Percentiles rank a stretch among this genome's conserved stretches.
These are phyloP conservation scores for Penicillium sp. DNA, from an alignment of 2,329 filamentous ascomycete genomes.

Conservation along the genomic window DNA sequence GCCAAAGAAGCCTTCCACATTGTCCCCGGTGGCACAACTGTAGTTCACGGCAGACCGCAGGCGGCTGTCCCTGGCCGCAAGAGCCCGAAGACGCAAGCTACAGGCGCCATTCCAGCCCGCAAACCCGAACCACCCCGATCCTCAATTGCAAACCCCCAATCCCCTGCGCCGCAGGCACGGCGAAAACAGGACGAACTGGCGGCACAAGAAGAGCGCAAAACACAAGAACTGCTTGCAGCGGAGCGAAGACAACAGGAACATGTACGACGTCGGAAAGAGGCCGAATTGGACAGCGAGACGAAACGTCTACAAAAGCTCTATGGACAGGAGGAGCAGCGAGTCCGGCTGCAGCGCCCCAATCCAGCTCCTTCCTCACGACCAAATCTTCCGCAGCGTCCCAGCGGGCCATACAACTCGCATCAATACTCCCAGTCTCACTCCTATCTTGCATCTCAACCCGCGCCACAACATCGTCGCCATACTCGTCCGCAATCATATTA, in stretches of 20 bases:
- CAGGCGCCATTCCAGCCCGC: slow-evolving; percentile 12
- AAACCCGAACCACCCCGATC: slow-evolving; percentile 7
- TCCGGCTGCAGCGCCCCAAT: slow-evolving; percentile 21
- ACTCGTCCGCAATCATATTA: slow-evolving; percentile 14
- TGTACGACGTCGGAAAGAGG: slow-evolving; percentile 48
- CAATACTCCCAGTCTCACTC: slow-evolving; percentile 21
- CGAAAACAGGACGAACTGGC: slow-evolving; percentile 38
- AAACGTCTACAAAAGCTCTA: slow-evolving; percentile 65
- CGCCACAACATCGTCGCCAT: slow-evolving; percentile 13
- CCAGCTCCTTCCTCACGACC: slow-evolving; percentile 11
- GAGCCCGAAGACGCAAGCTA: slow-evolving; percentile 38
- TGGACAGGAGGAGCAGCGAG: slow-evolving; percentile 46
- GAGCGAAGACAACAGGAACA: slow-evolving; percentile 47
- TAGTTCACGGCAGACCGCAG: slow-evolving; percentile 2
- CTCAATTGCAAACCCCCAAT: slow-evolving; percentile 12
- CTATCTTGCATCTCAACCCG: slow-evolving; percentile 19
- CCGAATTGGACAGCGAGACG: slow-evolving; percentile 73
- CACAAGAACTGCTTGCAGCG: slow-evolving; percentile 52
- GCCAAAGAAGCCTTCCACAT: slow-evolving; percentile 79
- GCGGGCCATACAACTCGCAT: slow-evolving; percentile 14
- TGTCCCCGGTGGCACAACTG: slow-evolving; percentile 7
- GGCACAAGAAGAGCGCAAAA: slow-evolving; percentile 53
- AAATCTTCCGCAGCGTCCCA: slow-evolving; percentile 21
- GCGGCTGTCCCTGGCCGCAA: slow-evolving; percentile 5
- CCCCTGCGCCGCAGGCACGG: slow-evolving; percentile 17